Base-by-base conservation (phyloP, 805 yeast genomes). In the Ogataea trehalophila region DNA sequence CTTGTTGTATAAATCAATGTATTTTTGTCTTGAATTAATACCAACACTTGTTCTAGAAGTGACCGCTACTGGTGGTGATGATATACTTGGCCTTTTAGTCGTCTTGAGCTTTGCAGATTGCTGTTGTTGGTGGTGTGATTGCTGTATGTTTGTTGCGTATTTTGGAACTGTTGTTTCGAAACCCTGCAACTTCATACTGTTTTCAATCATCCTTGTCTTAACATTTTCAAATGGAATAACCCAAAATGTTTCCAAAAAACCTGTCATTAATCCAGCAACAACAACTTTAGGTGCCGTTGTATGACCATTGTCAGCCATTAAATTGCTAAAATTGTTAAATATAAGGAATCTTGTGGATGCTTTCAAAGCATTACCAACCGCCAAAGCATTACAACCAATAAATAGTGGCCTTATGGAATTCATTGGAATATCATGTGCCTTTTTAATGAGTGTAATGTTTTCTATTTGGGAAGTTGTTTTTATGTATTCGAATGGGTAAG, bases 211-310 rank as follows among this genome's bases (percentile, higher is more conserved):
- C 8, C 85, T 75, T 2, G 86, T 83, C 61, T 89, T 89, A 54
- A 89, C 73, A 59, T 84, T 87, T 60, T 92, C 99, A 63, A 92
- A 91, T 0, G 98, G 99, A 17, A 94, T 86, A 20, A 92, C 80
- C 75, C 86, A 78, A 33, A 90, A 53, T 2, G 95, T 82, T 64
- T 94, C 98, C 39, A 83, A 69, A 48, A 85, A 73, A 2, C 96
- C 98, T 5, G 96, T 86, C 71, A 88, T 77, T 53, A 78, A 56
- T 9, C 95, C 96, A 4, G 97, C 96, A 49, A 86, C 81, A 7
- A 88, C 86, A 37, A 88, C 76, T 57, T 89, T 74, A 9, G 95
- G 92, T 1, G 95, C 95, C 7, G 83, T 75, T 3, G 88, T 74
- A 52, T 80, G 76, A n/a, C 81, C 79, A 44, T 66, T 68, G 17